Conservation (phyloP, 2,329 filamentous ascomycete genomes). For the Fusarium napiforme region DNA sequence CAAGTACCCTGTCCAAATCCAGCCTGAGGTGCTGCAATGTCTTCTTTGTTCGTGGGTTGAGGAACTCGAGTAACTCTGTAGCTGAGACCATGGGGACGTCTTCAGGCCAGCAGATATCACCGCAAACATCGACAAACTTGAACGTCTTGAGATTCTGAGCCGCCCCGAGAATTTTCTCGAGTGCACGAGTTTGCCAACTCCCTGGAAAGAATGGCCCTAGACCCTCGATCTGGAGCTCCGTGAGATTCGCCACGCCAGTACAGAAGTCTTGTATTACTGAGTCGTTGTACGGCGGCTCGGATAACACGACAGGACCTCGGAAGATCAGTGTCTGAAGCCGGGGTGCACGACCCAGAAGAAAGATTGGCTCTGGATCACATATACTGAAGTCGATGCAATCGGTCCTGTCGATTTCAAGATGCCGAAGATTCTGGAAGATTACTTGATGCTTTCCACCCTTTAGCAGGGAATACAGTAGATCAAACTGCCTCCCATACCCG, state of each 20-base stretch:
- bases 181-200: neutral
- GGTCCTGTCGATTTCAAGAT: neutral
- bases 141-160: neutral
- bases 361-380: neutral
- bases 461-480: fast-evolving
- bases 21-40: neutral
- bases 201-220: neutral
- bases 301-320: neutral
- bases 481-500: neutral
- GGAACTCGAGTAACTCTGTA: neutral
- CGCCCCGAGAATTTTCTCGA: neutral
- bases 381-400: neutral
- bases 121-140: no score
- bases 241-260: neutral
- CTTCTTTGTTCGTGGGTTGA: neutral
- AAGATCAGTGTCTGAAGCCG: neutral
- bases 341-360: neutral
- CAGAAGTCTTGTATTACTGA: neutral
- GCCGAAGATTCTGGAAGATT: fast-evolving
- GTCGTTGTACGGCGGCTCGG: no score
- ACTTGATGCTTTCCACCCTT: fast-evolving
- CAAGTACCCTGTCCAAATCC: no score
- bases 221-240: neutral
- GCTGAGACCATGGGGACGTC: neutral
- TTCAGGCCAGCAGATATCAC: no score